Evolutionary conservation across 1,139 yeast species (phyloP), one percentile per base, ranked within the genome.

Genomic region (Cylindricascospora bacillispora): DNA sequence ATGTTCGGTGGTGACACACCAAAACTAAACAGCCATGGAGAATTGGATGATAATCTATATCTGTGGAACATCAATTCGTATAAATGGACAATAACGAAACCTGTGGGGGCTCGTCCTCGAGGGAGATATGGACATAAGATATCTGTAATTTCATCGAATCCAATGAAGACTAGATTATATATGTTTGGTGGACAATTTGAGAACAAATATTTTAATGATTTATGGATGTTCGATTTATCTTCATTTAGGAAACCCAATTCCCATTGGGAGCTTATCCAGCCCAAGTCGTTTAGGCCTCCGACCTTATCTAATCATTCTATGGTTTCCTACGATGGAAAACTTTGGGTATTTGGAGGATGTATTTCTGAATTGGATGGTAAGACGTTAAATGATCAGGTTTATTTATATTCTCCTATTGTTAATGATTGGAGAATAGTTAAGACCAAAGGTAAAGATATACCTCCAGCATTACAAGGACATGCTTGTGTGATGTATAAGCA

Each of bases 1-100:
- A 73, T 89, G 14, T 89, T 82, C 58, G 98, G 97, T 26, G 99
- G 99, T 45, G 98, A 89, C 51, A 89, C 97, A 2, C 81, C 75
- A 31, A 83, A 80, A 44, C 80, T 89, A 20, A 85, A 80, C 43
- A 71, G 71, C 37, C 65, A 64, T 20, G 86, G 85, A 3, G 70
- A 77, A 40, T 85, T 93, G 45, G 95, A 86, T 55, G 83, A 86
- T 53, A 78, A 76, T 49, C 63, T 89, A 37, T 89, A 89, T 55
- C 67, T 89, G 48, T 79, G 89, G 59, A 89, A 89, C 60, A 80
- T 89, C 47, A 79, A 83, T 46, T 81, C 93, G 29, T 66, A 74
- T 47, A 83, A 85, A 54, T 86, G 94, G 81, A 85, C 95, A 4
- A 72, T 82, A 15, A 93, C 95, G 13, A 65, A 68, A 36, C 94